Evolutionary conservation across 1,139 yeast genomes (phyloP), one percentile per base, ranked within the genome.

Genomic region (Tardiomyces depauwii): DNA sequence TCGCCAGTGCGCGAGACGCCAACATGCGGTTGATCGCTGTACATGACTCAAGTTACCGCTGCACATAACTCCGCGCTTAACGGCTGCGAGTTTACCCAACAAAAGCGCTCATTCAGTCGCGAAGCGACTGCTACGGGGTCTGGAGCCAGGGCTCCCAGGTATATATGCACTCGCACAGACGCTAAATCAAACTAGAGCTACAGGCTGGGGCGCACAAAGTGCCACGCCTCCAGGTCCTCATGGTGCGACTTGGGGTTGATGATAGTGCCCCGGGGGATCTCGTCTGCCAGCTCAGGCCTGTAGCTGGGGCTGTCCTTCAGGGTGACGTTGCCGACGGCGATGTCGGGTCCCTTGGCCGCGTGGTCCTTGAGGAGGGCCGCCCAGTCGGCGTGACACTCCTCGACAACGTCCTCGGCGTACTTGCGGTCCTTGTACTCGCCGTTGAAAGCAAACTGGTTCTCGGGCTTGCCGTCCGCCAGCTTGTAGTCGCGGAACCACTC

Each of bases 401-500:
- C 67, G 53, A 87, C 75, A 49, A 84, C 74, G 50, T 77, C 80
- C 56, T 85, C 72, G 45, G 95, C 87, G 57, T 83, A 84, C 54
- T 74, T 69, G 64, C 74, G 82, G 72, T 76, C 75, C 67, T 81
- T 81, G 67, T 82, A 86, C 61, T 79, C 80, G 53, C 89, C 95
- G 49, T 82, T 73, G 73, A 84, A 84, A 13, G 95, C 95, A 66
- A 87, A 86, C 63, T 77, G 77, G 68, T 87, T 87, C 63, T 76
- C 80, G 53, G 94, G 91, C 72, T 87, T 87, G 46, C 94, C 95
- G 62, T 86, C 95, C 39, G 96, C 93, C 51, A 83, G 73, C 69
- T 87, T 87, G 75, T 87, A 87, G 62, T 84, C 83, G 65, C 87
- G 77, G 74, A 87, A 85, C 96, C 96, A 87, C 65, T 82, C 87